Percentiles rank a stretch among this genome's conserved stretches.
Evolutionary conservation across 495 filamentous ascomycete genomes (phyloP).

Genomic region (Hypoxylon perforatum): DNA sequence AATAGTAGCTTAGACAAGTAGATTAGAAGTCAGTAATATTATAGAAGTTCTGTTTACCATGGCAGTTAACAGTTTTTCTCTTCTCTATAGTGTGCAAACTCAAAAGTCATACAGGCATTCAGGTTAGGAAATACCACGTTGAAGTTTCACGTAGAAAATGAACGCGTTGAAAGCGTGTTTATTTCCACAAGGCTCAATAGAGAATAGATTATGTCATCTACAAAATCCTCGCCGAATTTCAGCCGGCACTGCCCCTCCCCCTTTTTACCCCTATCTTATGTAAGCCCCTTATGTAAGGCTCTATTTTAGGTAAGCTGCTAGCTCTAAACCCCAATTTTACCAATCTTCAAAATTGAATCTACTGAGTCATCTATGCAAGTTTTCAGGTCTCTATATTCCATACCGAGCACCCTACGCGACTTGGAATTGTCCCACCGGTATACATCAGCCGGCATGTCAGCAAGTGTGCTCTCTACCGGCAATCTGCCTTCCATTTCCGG

Average conservation of each 20-base stretch:
- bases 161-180: too few species aligned
- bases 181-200: too few species aligned
- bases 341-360: conserved; percentile 1
- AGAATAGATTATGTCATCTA: too few species aligned
- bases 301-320: neutral
- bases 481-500: neutral
- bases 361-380: conserved; percentile 2
- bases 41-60: neutral
- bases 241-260: too few species aligned
- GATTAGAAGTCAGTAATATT: neutral
- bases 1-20: neutral
- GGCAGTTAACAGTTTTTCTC: too few species aligned
- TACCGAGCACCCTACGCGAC: neutral
- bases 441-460: neutral
- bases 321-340: neutral
- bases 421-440: conserved; percentile 8
- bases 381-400: conserved; percentile 9
- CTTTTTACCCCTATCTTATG: neutral
- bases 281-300: too few species aligned
- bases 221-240: too few species aligned
- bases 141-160: too few species aligned
- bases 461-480: neutral
- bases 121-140: too few species aligned
- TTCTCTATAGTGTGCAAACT: too few species aligned
- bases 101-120: too few species aligned